Base-by-base conservation (phyloP, 352 stramenopile species). In the Phytophthora cryptogea region DNA sequence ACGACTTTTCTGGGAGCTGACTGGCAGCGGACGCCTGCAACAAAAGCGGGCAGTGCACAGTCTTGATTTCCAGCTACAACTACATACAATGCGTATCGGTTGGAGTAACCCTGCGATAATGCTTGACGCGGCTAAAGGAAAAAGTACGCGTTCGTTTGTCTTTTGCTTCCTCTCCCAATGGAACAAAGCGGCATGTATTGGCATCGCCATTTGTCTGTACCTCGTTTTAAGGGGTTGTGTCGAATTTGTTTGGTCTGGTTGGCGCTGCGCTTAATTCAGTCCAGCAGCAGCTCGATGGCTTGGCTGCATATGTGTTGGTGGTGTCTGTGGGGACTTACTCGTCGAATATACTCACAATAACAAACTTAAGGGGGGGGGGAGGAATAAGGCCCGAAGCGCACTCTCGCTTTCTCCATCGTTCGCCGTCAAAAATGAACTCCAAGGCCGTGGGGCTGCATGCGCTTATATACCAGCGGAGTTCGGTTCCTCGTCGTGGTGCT, bases 1-100 rank as follows among this genome's bases (percentile, higher is more conserved):
- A 88, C 82, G 28, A 92, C 86, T 41, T 85, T 83, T 28, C 63
- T 93, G 0, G 82, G 83, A 5, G 68, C 79, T 0, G 81, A 92
- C 35, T 78, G 84, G 57, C 79, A 81, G 36, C 79, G 72, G 54
- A 72, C 68, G 27, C 48, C 59, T 23, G 33, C 66, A 28, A 60
- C 55, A 7, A 68, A 54, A 59, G 20, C 52, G 42, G 23, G 48
- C 8, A 40, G n/a, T 42, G 28, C 43, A 7, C 11, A 46, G 32
- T 27, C 27, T 20, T 69, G 23, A 61, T 33, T 39, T 42, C 6
- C 45, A 23, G 1, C 1, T 23, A 23, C 20, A n/a, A n/a, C n/a
- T n/a, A n/a, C 20, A 2, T 23, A 23, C 20, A 23, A 23, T 23
- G 20, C 20, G 20, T 23, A 23, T 23, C 20, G 20, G 20, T 23